Evolutionary conservation across 2,329 filamentous ascomycete species (phyloP).

Genomic region (Colletotrichum sp.): DNA sequence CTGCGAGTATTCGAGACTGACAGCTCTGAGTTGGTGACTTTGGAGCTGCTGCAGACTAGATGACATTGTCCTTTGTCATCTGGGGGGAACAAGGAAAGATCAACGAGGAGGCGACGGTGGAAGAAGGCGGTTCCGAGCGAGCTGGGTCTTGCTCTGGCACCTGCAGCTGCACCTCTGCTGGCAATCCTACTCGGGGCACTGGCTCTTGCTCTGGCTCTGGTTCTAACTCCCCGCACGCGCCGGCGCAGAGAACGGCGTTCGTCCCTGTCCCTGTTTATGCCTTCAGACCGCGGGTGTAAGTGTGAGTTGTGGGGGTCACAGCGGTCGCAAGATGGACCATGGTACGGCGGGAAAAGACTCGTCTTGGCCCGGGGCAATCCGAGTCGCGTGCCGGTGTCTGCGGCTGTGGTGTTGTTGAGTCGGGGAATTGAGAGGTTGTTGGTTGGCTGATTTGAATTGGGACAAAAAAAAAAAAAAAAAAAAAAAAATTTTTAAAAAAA

Average conservation of each 20-base stretch:
- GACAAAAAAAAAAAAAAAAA: background rate
- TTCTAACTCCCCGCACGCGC: slow-evolving; percentile 10
- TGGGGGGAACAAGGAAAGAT: slow-evolving; percentile 28
- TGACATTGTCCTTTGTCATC: slow-evolving; percentile 41
- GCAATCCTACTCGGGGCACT: background rate
- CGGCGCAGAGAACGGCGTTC: slow-evolving; percentile 11
- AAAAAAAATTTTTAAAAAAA: too few species aligned
- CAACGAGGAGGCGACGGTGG: slow-evolving; percentile 25
- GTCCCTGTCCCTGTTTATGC: slow-evolving; percentile 17
- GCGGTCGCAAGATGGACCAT: background rate
- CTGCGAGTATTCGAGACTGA: slow-evolving; percentile 37
- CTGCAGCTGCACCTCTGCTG: background rate
- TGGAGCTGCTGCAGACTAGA: slow-evolving; percentile 35
- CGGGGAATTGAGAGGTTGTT: background rate
- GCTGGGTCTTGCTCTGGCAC: background rate
- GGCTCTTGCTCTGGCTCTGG: background rate
- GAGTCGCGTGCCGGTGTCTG: slow-evolving; percentile 1
- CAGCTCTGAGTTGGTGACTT: slow-evolving; percentile 35
- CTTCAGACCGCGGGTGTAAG: slow-evolving; percentile 17
- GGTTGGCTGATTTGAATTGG: background rate
- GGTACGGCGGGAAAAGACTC: background rate
- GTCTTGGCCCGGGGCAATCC: background rate
- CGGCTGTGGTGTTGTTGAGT: background rate
- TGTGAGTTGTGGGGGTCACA: slow-evolving; percentile 8
- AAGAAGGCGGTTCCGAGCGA: slow-evolving; percentile 3